Base-by-base conservation (phyloP, 495 filamentous ascomycete genomes). In the Neurospora pannonica region DNA sequence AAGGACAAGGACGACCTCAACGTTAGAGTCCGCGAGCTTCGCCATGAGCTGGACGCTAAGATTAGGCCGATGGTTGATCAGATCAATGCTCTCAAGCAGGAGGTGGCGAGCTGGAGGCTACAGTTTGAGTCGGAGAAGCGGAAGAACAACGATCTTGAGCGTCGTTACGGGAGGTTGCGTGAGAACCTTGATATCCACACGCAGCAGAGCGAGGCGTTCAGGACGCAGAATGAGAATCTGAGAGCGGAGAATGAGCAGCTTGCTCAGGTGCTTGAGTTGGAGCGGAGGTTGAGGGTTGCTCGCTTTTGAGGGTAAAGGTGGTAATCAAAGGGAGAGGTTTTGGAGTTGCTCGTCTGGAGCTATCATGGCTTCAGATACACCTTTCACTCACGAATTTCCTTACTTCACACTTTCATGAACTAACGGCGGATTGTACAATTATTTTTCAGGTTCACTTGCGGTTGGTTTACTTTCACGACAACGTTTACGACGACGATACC, bases 1-100 rank as follows among this genome's bases (percentile, higher is more conserved):
- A 67, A 43, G 17, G 77, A 79, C 43, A 79, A 77, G 71, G 74
- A 75, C 4, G 54, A 21, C 8, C 76, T 79, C 7, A 70, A 67
- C 8, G 42, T 7, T 31, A 42, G 71, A 5, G 46, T 76, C 46
- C 71, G 77, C 5, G 77, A 79, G 21, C 71, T 74, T 0, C 38
- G 71, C 6, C 76, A 76, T 38, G 39, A 71, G 48, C 42, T 72
- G 60, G 76, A 79, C 3, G 71, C 73, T 0, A 67, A 67, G 54
- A 19, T 34, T 2, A 67, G 28, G 15, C 28, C 24, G 2, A 34
- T 74, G 31, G 71, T 75, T 3, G 67, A 71, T 13, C 73, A 74
- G 39, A 48, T 74, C 54, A 17, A 67, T 28, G 36, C 62, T 7
- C 69, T 79, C 5, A 76, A 73, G 70, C 28, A 42, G 6, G 74